Base-by-base conservation (phyloP, 352 stramenopile genomes). In the Phytophthora niederhauseri region DNA sequence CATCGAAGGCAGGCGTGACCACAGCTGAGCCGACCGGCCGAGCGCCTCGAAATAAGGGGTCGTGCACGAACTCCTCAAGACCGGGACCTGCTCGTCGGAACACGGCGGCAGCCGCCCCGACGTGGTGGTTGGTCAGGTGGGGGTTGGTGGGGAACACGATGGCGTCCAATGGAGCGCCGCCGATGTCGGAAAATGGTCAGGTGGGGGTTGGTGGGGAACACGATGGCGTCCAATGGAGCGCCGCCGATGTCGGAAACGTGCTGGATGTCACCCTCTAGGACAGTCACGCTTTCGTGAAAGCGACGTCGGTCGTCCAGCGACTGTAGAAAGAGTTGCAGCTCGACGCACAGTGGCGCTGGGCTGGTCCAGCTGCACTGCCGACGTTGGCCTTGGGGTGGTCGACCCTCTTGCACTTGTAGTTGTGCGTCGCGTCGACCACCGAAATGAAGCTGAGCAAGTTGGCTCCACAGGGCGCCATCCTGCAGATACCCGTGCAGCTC, bases 71-170 rank as follows among this genome's bases (percentile, higher is more conserved):
- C 1, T 66, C 55, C 0, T 65, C 60, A 4, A 90, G 67, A 22
- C 73, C 68, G 2, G 12, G 38, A 5, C 82, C 82, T 2, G 82
- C 82, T 15, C 81, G 81, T 31, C 57, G 49, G 61, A 85, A 90
- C 2, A 87, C 66, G 4, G 66, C 77, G 0, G 36, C 61, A 6
- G 79, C 77, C 2, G 77, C 75, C 15, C 79, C 81, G 20, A 74
- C 73, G 59, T 75, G 62, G 48, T 76, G 73, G 59, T 81, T 86
- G 0, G 55, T 57, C 48, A 90, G 48, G 17, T 68, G 48, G 7
- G 70, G 50, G 43, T 75, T 83, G 19, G 79, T 82, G 9, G 81
- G 77, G 61, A 90, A 90, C n/a, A 66, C 73, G 45, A 90, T 76
- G 14, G 64, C 78, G 45, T 87, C 81, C 15, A 84, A 48, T 17